Base-by-base conservation (phyloP, 805 yeast genomes). In the Komagataella ulmi region DNA sequence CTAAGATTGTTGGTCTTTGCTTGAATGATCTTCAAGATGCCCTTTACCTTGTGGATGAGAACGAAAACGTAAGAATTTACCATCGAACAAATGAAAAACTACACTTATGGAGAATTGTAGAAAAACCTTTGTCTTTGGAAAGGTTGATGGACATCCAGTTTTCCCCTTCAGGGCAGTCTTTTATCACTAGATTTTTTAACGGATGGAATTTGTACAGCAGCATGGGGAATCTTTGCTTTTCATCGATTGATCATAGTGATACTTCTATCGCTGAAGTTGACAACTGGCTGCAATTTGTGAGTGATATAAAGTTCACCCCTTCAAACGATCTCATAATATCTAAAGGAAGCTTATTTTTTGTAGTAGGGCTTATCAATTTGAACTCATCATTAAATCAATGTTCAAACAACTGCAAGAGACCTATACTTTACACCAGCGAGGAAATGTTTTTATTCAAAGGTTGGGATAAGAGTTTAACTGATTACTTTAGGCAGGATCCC, bases 201-300 rank as follows among this genome's bases (percentile, higher is more conserved):
- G 80, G 80, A 4, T 78, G 81, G 81, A 69, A 69, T 49, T 53
- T 74, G 23, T 68, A 66, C 54, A 74, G 81, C 3, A 69, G 68
- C 14, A 65, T 75, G 43, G 83, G 83, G 1, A 72, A 74, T 56
- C 59, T 70, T 44, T 67, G 64, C 43, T 70, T 72, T 46, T 67
- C 74, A 7, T 65, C 78, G 4, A 67, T 65, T 54, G 70, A 68
- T 51, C 62, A 61, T 52, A 70, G 7, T 17, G n/a, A 14, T 17
- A 17, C 24, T 10, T 24, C 47, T 6, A 21, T 24, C 19, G 6
- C 24, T 3, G 21, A 21, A 21, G 24, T 7, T 45, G 55, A 65
- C 3, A 58, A 65, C 6, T 40, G 53, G 14, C 44, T 47, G 19
- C 30, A 52, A 17, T 30, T 30, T 30, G 40, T 30, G 40, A 40